Conservation (phyloP, 495 filamentous ascomycete genomes). For the Penicillium riverlandense region DNA sequence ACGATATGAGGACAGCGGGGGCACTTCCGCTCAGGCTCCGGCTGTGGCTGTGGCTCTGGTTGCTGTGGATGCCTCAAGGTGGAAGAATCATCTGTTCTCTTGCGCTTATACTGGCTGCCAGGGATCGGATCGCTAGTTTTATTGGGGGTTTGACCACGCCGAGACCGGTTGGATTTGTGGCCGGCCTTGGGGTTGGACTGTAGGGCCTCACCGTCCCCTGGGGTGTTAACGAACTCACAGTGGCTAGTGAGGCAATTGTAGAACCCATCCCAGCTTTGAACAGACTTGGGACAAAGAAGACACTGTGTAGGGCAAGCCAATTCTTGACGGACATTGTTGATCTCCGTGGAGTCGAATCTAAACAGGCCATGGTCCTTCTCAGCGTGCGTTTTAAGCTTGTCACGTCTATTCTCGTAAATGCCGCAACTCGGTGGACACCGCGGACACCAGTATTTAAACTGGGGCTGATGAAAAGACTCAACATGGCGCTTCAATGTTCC, state of each 20-base stretch:
- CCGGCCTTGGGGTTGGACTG: neutral
- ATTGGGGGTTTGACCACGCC: too few species aligned
- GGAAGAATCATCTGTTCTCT: neutral
- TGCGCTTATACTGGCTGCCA: neutral
- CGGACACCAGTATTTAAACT: too few species aligned
- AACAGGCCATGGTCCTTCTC: neutral
- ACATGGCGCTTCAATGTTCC: too few species aligned
- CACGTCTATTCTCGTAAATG: too few species aligned
- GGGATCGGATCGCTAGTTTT: too few species aligned
- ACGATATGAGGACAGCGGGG: neutral
- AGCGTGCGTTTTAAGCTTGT: too few species aligned
- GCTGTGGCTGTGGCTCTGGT: neutral
- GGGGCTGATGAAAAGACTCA: too few species aligned
- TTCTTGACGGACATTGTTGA: neutral
- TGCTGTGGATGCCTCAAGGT: neutral
- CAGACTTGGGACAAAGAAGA: neutral
- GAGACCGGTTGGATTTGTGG: neutral
- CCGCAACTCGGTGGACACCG: too few species aligned
- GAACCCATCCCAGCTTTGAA: neutral
- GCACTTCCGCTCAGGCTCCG: neutral
- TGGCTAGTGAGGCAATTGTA: neutral
- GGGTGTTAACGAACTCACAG: neutral
- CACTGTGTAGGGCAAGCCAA: neutral
- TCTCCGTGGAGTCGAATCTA: neutral
- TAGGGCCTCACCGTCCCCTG: neutral